phyloP scores from a whole-genome alignment of 2,329 filamentous ascomycete genomes.

The Metarhizium rileyi region DNA sequence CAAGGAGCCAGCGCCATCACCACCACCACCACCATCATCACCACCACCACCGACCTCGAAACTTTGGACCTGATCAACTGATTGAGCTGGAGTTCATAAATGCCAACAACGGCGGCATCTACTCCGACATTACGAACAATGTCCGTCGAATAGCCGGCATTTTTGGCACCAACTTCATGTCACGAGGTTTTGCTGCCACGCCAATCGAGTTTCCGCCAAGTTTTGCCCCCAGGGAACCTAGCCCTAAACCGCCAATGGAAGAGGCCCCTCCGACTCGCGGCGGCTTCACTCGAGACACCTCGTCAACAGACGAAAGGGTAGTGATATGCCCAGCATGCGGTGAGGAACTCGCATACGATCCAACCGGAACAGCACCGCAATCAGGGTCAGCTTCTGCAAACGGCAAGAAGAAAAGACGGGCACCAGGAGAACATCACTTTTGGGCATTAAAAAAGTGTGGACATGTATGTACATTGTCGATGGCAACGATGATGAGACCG shows the following conservation, averaged over 20 bases:
- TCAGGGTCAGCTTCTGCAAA: conserved; percentile 7
- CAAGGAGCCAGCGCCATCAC: conserved; percentile 5
- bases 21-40: conserved; percentile 11
- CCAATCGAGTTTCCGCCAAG: conserved; percentile 14
- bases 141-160: conserved; percentile 19
- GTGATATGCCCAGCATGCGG: conserved; percentile 82
- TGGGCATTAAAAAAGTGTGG: conserved; percentile 89
- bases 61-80: conserved; percentile 13
- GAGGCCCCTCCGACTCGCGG: conserved; percentile 53
- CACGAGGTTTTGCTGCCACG: conserved; percentile 9
- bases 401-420: conserved; percentile 33
- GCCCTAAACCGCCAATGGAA: conserved; percentile 43
- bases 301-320: conserved; percentile 52
- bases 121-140: conserved; percentile 13
- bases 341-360: conserved; percentile 70
- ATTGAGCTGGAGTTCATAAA: conserved; percentile 18
- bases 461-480: conserved; percentile 55
- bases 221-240: conserved; percentile 23
- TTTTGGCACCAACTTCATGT: conserved; percentile 14
- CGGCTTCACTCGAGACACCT: conserved; percentile 73
- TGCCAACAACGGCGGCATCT: conserved; percentile 8
- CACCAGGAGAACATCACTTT: conserved; percentile 67
- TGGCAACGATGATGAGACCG: not conserved
- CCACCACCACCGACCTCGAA: conserved; percentile 5
- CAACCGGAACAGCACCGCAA: conserved; percentile 24